Evolutionary conservation across 2,329 filamentous ascomycete species (phyloP).

Genomic region (Paecilomyces formosus): DNA sequence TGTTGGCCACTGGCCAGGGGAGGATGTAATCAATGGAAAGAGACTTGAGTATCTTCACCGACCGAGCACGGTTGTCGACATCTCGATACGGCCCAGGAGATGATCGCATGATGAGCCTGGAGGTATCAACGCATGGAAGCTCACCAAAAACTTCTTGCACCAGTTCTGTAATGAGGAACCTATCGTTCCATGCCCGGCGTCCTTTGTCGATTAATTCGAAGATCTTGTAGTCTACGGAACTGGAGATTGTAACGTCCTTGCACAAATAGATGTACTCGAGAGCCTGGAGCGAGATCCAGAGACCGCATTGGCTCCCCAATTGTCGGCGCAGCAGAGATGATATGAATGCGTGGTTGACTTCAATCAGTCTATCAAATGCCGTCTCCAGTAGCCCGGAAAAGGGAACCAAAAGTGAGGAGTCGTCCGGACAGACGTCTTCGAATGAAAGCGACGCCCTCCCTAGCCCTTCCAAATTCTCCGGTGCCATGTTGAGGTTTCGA

Average conservation of each 20-base stretch:
- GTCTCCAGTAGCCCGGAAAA: slow-evolving; percentile 62
- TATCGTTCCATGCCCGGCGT: slow-evolving; percentile 64
- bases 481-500: slow-evolving; percentile 54
- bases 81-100: slow-evolving; percentile 33
- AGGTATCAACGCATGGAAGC: slow-evolving; percentile 47
- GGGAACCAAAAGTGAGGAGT: slow-evolving; percentile 24
- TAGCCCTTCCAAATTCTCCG: slow-evolving; percentile 22
- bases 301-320: slow-evolving; percentile 61
- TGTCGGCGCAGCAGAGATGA: slow-evolving; percentile 58
- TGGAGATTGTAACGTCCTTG: slow-evolving; percentile 61
- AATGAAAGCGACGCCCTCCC: slow-evolving; percentile 24
- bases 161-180: slow-evolving; percentile 70
- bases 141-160: slow-evolving; percentile 62
- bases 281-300: slow-evolving; percentile 58
- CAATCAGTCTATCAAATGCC: slow-evolving; percentile 69
- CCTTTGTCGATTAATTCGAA: slow-evolving; percentile 66
- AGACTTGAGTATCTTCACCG: slow-evolving; percentile 55
- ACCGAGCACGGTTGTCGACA: slow-evolving; percentile 45
- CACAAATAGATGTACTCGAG: slow-evolving; percentile 70
- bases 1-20: slow-evolving; percentile 59
- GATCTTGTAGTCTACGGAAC: slow-evolving; percentile 58
- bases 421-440: slow-evolving; percentile 32
- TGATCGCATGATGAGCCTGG: slow-evolving; percentile 55
- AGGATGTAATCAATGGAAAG: slow-evolving; percentile 64
- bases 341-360: slow-evolving; percentile 63